Base-by-base conservation (phyloP, 176 grass and related monocot species). In the Lolium multiflorum region DNA sequence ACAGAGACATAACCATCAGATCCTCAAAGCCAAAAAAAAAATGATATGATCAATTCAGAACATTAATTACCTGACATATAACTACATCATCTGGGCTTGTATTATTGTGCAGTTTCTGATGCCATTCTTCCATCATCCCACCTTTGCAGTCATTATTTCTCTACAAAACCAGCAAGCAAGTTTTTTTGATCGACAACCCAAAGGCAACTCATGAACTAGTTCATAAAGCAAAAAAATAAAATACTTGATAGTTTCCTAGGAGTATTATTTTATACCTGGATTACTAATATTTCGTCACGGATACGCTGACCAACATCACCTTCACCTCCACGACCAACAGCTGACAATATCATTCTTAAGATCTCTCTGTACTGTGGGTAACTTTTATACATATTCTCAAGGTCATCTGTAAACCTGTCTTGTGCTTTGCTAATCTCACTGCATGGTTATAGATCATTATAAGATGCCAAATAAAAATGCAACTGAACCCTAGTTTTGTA, bases 41-140 rank as follows among this genome's bases (percentile, higher is more conserved):
- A 79, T 9, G 78, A 16, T 54, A 67, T 56, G 22, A 80, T 46
- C 15, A 74, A 81, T 60, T 60, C 54, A 76, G 35, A 49, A 79
- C 25, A 83, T 78, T 64, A 74, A 90, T 26, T 89, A 98, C 96
- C 92, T 99, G 97, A 85, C 97, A 99, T 70, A 99, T 99, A 69
- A 99, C 84, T 52, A 96, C 94, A 88, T 98, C 97, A 93, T 98
- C 97, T 84, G 97, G 97, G 87, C 97, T 94, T 69, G 97, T 98
- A 76, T 98, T 98, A 55, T 98, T 98, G 82, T 98, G 97, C 52
- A 98, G 81, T 90, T 98, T 98, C 72, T 98, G 97, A 83, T 98
- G 97, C 97, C 97, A 98, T 87, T 99, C 97, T 80, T 99, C 97
- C 92, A 99, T 96, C 85, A 99, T 94, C 79, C 89, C 97, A 92